Evolutionary conservation across 1,284 basidiomycete species (phyloP).

Genomic region (Malassezia cuniculi): DNA sequence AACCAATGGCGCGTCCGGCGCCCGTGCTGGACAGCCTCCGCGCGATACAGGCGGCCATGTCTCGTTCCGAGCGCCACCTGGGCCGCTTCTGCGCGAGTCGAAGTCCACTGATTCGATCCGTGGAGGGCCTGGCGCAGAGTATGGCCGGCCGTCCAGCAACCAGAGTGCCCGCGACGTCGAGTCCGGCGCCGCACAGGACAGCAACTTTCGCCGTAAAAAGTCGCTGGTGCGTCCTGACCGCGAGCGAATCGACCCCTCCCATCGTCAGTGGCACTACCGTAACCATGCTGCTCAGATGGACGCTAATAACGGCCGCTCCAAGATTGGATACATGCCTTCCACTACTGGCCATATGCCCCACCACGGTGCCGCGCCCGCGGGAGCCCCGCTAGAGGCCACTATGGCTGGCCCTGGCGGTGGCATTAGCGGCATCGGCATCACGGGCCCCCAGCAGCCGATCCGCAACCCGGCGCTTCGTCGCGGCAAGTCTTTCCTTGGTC

Average conservation of each 20-base stretch:
- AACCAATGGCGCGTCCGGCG: too few relatives aligned
- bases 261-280: constrained; percentile 90
- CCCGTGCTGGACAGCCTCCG: too few relatives aligned
- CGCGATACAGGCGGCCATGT: too few relatives aligned
- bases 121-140: too few relatives aligned
- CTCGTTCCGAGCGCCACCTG: too few relatives aligned
- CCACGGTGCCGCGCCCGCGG: constrained; percentile 36
- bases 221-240: constrained; percentile 83
- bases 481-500: constrained; percentile 41
- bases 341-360: constrained; percentile 41
- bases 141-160: neutral
- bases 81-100: too few relatives aligned
- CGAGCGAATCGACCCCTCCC: constrained; percentile 88
- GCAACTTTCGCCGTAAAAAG: constrained; percentile 62
- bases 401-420: constrained; percentile 41
- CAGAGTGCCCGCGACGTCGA: constrained; percentile 28
- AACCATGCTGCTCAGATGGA: constrained; percentile 69
- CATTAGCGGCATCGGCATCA: constrained; percentile 40
- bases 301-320: constrained; percentile 22
- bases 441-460: constrained; percentile 12
- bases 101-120: too few relatives aligned
- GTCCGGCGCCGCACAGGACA: constrained; percentile 24
- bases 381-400: constrained; percentile 22
- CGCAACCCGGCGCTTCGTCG: constrained; percentile 29
- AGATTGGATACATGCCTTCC: constrained; percentile 41